Evolutionary conservation across 1,284 basidiomycete genomes (phyloP).

Genomic region (Ganoderma multipileum): DNA sequence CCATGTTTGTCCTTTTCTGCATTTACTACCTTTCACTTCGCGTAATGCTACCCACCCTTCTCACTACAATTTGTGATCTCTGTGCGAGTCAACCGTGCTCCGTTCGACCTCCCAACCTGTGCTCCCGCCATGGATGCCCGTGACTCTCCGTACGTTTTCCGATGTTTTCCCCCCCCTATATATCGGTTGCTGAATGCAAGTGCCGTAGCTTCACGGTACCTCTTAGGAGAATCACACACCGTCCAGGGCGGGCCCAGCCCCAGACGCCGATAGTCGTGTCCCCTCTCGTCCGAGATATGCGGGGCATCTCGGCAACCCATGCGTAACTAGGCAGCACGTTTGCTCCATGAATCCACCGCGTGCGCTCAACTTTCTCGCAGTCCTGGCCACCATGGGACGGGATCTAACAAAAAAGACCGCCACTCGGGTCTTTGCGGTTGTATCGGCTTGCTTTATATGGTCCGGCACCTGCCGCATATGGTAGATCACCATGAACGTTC

Average conservation of each 20-base stretch:
- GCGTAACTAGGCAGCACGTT: slow-evolving; percentile 4
- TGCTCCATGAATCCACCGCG: background rate
- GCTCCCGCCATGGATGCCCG: background rate
- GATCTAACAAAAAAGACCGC: slow-evolving; percentile 6
- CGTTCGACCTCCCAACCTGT: background rate
- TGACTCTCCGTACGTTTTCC: background rate
- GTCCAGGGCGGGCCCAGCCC: background rate
- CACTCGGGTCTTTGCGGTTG: background rate
- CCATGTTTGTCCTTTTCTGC: background rate
- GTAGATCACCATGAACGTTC: slow-evolving; percentile 29
- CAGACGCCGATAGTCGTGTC: background rate
- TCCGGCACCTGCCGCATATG: slow-evolving; percentile 14
- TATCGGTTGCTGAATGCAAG: background rate
- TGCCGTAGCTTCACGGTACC: background rate
- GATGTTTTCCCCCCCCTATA: background rate
- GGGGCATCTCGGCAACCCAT: background rate
- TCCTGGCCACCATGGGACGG: background rate
- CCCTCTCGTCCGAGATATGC: background rate
- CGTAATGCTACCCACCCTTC: background rate
- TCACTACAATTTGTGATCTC: background rate
- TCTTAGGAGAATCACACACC: background rate
- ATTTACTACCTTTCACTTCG: background rate
- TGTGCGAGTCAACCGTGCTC: background rate
- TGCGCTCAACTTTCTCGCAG: background rate
- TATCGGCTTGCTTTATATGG: slow-evolving; percentile 15